These are phyloP conservation scores for Dryadomyces sulphureus DNA, from an alignment of 2,329 filamentous ascomycete species.

Conservation along the genomic window DNA sequence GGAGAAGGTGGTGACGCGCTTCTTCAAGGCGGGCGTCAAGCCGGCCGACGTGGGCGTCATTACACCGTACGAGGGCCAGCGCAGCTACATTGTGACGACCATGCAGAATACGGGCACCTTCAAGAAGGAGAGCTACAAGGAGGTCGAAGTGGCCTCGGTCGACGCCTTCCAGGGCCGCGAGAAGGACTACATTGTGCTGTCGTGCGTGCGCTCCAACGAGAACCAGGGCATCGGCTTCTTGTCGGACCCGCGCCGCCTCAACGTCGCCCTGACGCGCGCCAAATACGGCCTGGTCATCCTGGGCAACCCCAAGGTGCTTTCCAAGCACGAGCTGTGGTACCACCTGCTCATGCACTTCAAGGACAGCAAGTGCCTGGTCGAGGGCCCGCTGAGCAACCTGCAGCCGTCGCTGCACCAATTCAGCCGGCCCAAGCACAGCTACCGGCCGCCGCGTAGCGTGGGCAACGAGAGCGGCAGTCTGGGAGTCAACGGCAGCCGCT, in stretches of 20 bases:
- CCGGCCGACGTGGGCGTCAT: slow-evolving; percentile 92
- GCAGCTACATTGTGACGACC: slow-evolving; percentile 96
- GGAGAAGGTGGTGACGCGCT: slow-evolving; percentile 94
- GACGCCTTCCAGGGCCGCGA: slow-evolving; percentile 98
- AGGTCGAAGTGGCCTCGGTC: slow-evolving; percentile 94
- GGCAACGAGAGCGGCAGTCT: slow-evolving; percentile 20
- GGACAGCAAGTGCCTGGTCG: slow-evolving; percentile 87
- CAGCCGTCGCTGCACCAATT: slow-evolving; percentile 93
- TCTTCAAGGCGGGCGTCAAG: slow-evolving; percentile 97
- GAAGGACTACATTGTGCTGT: slow-evolving; percentile 97
- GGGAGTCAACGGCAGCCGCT: background rate
- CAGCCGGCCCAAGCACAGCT: slow-evolving; percentile 80
- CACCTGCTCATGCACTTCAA: slow-evolving; percentile 93
- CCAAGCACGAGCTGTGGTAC: slow-evolving; percentile 97
- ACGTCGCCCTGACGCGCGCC: slow-evolving; percentile 89
- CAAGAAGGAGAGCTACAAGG: slow-evolving; percentile 97
- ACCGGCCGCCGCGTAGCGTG: slow-evolving; percentile 81
- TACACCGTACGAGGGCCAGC: slow-evolving; percentile 94
- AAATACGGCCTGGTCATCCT: slow-evolving; percentile 95
- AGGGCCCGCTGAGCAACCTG: slow-evolving; percentile 89
- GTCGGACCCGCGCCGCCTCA: slow-evolving; percentile 91
- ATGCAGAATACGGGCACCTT: slow-evolving; percentile 97
- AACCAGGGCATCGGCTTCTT: slow-evolving; percentile 98
- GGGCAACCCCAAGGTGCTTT: slow-evolving; percentile 92
- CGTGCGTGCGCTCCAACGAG: slow-evolving; percentile 95